Conservation (phyloP, 345 rosid genomes). For the Hypericum androsaemum region DNA sequence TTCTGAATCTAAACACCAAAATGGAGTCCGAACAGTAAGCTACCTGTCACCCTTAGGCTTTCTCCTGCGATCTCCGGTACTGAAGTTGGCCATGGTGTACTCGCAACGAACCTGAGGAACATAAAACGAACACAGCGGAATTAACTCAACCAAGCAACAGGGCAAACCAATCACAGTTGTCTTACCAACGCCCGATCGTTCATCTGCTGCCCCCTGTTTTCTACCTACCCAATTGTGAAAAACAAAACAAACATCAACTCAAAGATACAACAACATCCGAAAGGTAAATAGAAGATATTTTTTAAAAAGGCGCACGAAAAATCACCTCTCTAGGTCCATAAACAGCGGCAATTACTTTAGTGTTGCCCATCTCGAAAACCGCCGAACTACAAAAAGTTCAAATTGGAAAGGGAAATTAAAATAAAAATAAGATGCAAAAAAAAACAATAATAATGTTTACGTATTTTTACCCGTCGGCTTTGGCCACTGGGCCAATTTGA, state of each 20-base stretch:
- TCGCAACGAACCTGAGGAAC: slow-evolving; percentile 63
- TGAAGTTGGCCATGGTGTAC: slow-evolving; percentile 94
- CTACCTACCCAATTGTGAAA: slow-evolving; percentile 35
- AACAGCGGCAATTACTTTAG: slow-evolving; percentile 91
- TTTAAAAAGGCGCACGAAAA: background rate
- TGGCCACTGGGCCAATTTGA: slow-evolving; percentile 61
- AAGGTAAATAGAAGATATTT: background rate
- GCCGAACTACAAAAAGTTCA: slow-evolving; percentile 44
- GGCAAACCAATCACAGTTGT: background rate
- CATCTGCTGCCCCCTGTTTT: slow-evolving; percentile 66
- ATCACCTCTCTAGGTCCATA: slow-evolving; percentile 92
- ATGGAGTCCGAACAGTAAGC: background rate
- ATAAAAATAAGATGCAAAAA: no score
- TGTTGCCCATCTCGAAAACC: slow-evolving; percentile 90
- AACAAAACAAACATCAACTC: background rate
- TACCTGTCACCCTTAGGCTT: slow-evolving; percentile 86
- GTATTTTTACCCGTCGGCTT: slow-evolving; percentile 61
- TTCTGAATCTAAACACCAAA: background rate
- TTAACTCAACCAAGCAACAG: background rate
- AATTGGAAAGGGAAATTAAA: no score
- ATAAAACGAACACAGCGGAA: background rate
- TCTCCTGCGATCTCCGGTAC: slow-evolving; percentile 82
- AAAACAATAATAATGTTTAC: background rate
- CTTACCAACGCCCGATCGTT: slow-evolving; percentile 64
- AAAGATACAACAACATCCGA: background rate